phyloP scores from a whole-genome alignment of 2,329 filamentous ascomycete genomes.

The Septoria petroselini region DNA sequence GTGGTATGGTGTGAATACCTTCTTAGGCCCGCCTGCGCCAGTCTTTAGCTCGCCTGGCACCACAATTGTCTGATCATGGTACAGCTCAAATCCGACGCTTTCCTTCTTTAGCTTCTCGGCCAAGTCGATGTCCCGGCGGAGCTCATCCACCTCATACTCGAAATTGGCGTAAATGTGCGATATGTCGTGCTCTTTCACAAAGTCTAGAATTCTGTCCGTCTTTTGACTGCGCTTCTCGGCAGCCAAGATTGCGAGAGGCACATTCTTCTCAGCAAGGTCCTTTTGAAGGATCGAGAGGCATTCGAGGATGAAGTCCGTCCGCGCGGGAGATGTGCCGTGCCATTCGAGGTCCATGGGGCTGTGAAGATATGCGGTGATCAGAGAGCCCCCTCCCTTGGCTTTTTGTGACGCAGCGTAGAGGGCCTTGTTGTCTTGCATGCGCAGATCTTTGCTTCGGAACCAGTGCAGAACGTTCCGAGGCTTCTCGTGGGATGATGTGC shows the following conservation, averaged over 20 bases:
- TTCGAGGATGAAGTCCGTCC: slow-evolving; percentile 50
- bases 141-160: slow-evolving; percentile 89
- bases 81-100: slow-evolving; percentile 43
- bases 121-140: slow-evolving; percentile 56
- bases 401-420: slow-evolving; percentile 48
- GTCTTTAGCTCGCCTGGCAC: slow-evolving; percentile 47
- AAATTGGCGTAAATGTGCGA: slow-evolving; percentile 55
- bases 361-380: slow-evolving; percentile 49
- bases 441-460: slow-evolving; percentile 53
- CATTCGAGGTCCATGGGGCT: slow-evolving; percentile 50
- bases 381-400: slow-evolving; percentile 43
- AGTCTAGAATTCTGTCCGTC: slow-evolving; percentile 43
- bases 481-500: slow-evolving; percentile 41
- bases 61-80: slow-evolving; percentile 52
- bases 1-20: slow-evolving; percentile 54
- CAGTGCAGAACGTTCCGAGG: slow-evolving; percentile 49
- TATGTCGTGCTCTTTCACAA: slow-evolving; percentile 45
- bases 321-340: slow-evolving; percentile 51
- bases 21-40: slow-evolving; percentile 47
- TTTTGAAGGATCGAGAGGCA: slow-evolving; percentile 46
- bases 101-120: slow-evolving; percentile 38
- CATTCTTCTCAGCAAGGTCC: slow-evolving; percentile 48
- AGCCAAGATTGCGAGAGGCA: slow-evolving; percentile 49
- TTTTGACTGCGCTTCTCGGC: slow-evolving; percentile 45
- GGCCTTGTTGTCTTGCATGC: slow-evolving; percentile 51